Evolutionary conservation across 78 protist genomes (phyloP).

Genomic region (Reticulomyxa filosa): DNA sequence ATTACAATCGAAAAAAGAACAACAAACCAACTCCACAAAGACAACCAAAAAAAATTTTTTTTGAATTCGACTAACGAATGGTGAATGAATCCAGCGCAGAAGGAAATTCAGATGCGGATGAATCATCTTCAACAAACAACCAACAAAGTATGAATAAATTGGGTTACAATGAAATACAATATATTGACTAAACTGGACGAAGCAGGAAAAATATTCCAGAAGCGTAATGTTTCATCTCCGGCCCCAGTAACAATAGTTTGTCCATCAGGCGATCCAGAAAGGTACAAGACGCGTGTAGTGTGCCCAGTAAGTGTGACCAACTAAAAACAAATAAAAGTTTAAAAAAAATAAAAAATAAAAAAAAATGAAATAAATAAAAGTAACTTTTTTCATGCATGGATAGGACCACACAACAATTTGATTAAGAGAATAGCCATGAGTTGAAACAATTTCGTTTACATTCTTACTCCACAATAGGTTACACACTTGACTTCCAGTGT

Average conservation of each 20-base stretch:
- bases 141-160: no score
- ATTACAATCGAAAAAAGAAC: no score
- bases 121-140: no score
- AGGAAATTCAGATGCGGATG: no score
- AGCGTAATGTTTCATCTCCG: conserved; percentile 35
- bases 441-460: conserved; percentile 21
- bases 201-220: conserved; percentile 29
- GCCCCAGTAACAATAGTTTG: conserved; percentile 31
- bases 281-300: conserved; percentile 19
- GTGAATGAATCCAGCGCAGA: no score
- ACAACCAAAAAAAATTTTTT: no score
- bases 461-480: conserved; percentile 18
- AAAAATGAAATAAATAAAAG: no score
- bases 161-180: no score
- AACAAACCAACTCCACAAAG: no score
- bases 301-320: conserved; percentile 24
- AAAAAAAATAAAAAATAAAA: no score
- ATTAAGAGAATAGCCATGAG: conserved; percentile 31
- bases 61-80: no score
- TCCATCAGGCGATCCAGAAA: conserved; percentile 21
- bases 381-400: neutral
- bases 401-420: conserved; percentile 13
- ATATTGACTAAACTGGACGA: no score
- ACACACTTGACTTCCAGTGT: conserved; percentile 33
- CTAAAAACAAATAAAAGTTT: neutral